Evolutionary conservation across 345 rosid species (phyloP).

Genomic region (Brassica napus): Da-Ae NC_063451.1:19493001-19493500

Average conservation of each 20-base stretch:
- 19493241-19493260: background rate
- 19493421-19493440: background rate
- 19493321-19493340: background rate
- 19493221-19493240: slow-evolving; percentile 51
- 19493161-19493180: slow-evolving; percentile 38
- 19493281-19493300: background rate
- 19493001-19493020: too few species aligned
- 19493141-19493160: background rate
- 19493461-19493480: slow-evolving; percentile 18
- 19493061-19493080: too few species aligned
- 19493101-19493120: too few species aligned
- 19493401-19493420: background rate
- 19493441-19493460: background rate
- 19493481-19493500: too few species aligned
- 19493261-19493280: background rate
- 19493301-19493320: too few species aligned
- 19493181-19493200: slow-evolving; percentile 66
- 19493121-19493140: background rate
- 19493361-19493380: background rate
- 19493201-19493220: slow-evolving; percentile 65
- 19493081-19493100: too few species aligned
- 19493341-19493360: background rate
- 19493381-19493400: too few species aligned
- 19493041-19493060: too few species aligned
- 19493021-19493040: too few species aligned